These are phyloP conservation scores for Taiwanofungus camphoratus DNA, from an alignment of 1,284 basidiomycete genomes.

Conservation along the genomic window DNA sequence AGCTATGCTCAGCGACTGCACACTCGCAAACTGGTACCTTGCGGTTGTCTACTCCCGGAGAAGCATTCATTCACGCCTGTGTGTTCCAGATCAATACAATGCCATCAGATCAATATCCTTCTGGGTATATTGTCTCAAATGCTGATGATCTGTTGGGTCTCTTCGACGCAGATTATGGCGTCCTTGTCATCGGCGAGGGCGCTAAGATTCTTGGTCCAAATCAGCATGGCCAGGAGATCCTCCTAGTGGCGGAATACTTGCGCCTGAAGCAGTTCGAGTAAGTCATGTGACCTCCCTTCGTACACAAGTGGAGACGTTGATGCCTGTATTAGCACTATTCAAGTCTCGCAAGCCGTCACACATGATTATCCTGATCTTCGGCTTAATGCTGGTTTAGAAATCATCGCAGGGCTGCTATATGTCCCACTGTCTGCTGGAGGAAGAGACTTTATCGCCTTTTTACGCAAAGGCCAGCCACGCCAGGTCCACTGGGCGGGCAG, in stretches of 20 bases:
- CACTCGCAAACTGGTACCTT: conserved; percentile 62
- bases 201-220: conserved; percentile 83
- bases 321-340: conserved; percentile 45
- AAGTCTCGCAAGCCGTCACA: conserved; percentile 66
- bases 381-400: conserved; percentile 61
- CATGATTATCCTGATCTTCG: conserved; percentile 75
- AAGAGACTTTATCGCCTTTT: conserved; percentile 78
- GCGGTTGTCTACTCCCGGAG: conserved; percentile 1
- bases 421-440: conserved; percentile 73
- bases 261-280: conserved; percentile 71
- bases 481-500: conserved; percentile 79
- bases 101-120: conserved; percentile 67
- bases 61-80: conserved; percentile 9
- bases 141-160: conserved; percentile 78
- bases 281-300: conserved; percentile 20
- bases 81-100: conserved; percentile 67
- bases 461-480: conserved; percentile 72
- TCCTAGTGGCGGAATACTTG: conserved; percentile 84
- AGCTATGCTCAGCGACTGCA: conserved; percentile 77
- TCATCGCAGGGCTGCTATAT: conserved; percentile 76
- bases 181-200: conserved; percentile 82
- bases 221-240: conserved; percentile 79
- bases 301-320: neutral
- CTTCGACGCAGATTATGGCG: conserved; percentile 83
- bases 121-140: conserved; percentile 84